Percentiles rank a stretch among this genome's conserved stretches.
Conservation (phyloP, 768 basidiomycete species). For the Exsudoporus frostii region DNA sequence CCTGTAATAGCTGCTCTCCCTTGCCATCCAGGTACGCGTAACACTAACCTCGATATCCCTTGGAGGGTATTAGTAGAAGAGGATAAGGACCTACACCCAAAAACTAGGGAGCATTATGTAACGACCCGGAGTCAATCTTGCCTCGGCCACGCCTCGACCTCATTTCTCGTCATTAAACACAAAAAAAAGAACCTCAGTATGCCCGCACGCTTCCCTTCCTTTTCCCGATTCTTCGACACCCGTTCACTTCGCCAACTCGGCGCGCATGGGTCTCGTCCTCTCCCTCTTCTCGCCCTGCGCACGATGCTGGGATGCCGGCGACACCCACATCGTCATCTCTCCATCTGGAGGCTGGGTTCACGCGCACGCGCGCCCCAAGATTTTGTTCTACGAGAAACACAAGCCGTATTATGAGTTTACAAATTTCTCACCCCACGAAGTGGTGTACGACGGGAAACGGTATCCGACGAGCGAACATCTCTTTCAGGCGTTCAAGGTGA, state of each 20-base stretch:
- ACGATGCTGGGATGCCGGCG: conserved; percentile 26
- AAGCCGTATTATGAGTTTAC: conserved; percentile 70
- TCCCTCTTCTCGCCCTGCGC: conserved; percentile 18
- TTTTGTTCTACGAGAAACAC: conserved; percentile 63
- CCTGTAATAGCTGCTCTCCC: too few species aligned
- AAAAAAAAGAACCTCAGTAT: not conserved
- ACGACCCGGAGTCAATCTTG: too few species aligned
- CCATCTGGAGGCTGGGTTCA: conserved; percentile 23
- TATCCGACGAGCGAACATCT: conserved; percentile 79
- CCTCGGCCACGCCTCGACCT: too few species aligned
- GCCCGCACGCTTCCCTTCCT: conserved; percentile 9
- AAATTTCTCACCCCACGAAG: conserved; percentile 69
- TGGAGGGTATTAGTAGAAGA: too few species aligned
- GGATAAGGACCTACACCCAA: too few species aligned
- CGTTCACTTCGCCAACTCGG: not conserved
- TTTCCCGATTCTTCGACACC: not conserved
- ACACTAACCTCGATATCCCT: too few species aligned
- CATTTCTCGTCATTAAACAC: too few species aligned
- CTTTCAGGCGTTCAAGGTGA: conserved; percentile 74
- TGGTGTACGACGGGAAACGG: conserved; percentile 56
- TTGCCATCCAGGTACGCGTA: too few species aligned
- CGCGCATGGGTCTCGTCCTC: conserved; percentile 18
- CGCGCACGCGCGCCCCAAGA: conserved; percentile 27
- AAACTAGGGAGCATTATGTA: too few species aligned
- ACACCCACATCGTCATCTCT: conserved; percentile 28